These are phyloP conservation scores for Candida saitoana DNA, from an alignment of 805 yeast genomes.

Conservation along the genomic window DNA sequence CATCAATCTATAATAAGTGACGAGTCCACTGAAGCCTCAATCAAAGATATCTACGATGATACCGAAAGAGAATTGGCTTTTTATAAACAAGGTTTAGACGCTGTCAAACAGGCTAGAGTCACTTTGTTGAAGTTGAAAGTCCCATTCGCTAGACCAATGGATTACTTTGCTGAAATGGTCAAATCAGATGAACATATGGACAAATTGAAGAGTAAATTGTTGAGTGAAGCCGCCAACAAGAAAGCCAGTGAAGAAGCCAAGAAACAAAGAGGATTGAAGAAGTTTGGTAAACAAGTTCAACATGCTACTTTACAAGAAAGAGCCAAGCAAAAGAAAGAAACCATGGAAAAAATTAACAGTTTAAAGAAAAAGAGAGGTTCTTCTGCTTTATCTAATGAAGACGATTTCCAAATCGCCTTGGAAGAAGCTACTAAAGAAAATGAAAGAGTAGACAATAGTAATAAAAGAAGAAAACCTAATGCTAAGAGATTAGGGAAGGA, in stretches of 20 bases:
- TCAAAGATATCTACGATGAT: conserved; percentile 89
- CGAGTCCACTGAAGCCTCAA: conserved; percentile 56
- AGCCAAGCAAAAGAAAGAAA: conserved; percentile 86
- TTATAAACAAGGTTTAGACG: conserved; percentile 88
- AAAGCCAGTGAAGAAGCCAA: conserved; percentile 90
- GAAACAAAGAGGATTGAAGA: conserved; percentile 90
- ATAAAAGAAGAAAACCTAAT: conserved; percentile 55
- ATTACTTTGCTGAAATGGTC: conserved; percentile 97
- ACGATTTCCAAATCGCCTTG: conserved; percentile 79
- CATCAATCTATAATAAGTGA: conserved; percentile 70
- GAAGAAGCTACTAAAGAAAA: conserved; percentile 69
- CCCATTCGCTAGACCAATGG: conserved; percentile 89
- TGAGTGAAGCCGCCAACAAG: conserved; percentile 77
- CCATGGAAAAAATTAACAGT: conserved; percentile 85
- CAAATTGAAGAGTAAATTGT: conserved; percentile 73
- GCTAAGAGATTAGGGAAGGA: conserved; percentile 68
- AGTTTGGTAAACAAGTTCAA: conserved; percentile 96
- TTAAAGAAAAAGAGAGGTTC: conserved; percentile 83
- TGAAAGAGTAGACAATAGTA: conserved; percentile 32
- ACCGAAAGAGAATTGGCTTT: conserved; percentile 94
- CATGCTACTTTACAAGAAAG: conserved; percentile 89
- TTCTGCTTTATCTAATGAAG: conserved; percentile 66
- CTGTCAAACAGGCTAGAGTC: conserved; percentile 69
- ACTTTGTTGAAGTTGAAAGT: conserved; percentile 65
- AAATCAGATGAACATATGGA: conserved; percentile 98